These are phyloP conservation scores for Trametes hirsuta DNA, from an alignment of 1,284 basidiomycete genomes.

Conservation along the genomic window DNA sequence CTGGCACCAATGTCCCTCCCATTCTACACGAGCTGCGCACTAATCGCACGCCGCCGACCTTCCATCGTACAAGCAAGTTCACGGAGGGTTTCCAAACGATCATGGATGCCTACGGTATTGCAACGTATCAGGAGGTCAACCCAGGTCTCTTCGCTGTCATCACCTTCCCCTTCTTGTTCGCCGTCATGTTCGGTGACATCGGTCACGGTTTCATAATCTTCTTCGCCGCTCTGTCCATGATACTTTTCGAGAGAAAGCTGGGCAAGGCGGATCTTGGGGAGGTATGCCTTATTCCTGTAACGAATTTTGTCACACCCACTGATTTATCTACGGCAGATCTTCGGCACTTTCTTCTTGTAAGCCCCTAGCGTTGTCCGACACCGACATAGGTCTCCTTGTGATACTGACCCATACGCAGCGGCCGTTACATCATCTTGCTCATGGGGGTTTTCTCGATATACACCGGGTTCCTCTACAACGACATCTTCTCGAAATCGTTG, in stretches of 20 bases:
- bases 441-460: slow-evolving; percentile 98
- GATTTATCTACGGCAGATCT: slow-evolving; percentile 55
- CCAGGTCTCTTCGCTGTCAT: slow-evolving; percentile 94
- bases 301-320: slow-evolving; percentile 8
- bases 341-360: slow-evolving; percentile 92
- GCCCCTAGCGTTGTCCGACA: slow-evolving; percentile 31
- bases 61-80: slow-evolving; percentile 94
- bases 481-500: slow-evolving; percentile 95
- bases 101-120: slow-evolving; percentile 97
- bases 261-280: slow-evolving; percentile 81
- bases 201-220: slow-evolving; percentile 93
- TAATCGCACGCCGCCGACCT: slow-evolving; percentile 93
- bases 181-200: slow-evolving; percentile 99
- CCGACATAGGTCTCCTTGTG: background rate
- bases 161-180: slow-evolving; percentile 98
- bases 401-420: slow-evolving; percentile 49
- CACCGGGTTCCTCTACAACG: slow-evolving; percentile 98
- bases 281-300: slow-evolving; percentile 43
- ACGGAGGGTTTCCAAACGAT: slow-evolving; percentile 98
- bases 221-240: slow-evolving; percentile 82
- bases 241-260: slow-evolving; percentile 82
- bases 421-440: slow-evolving; percentile 97
- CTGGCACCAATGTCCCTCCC: slow-evolving; percentile 90
- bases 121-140: slow-evolving; percentile 96
- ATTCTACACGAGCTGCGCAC: slow-evolving; percentile 93